Conservation (phyloP, 495 filamentous ascomycete species). For the Neohortaea acidophila region DNA sequence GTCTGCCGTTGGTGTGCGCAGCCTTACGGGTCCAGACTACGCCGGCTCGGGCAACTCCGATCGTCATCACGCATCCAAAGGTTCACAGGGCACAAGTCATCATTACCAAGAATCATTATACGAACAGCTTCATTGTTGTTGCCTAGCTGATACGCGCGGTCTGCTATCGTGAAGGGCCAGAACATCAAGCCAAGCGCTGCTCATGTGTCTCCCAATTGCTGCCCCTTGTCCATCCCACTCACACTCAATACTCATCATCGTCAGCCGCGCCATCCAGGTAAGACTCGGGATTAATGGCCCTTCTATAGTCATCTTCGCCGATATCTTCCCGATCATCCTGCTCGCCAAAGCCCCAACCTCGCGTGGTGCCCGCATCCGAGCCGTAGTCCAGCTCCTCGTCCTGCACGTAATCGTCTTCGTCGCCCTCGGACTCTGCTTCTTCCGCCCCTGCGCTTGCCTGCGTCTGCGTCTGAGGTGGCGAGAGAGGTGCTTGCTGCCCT, state of each 20-base stretch:
- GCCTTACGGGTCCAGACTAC: no score
- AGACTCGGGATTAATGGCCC: not conserved
- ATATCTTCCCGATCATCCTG: conserved; percentile 3
- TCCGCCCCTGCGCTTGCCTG: conserved; percentile 4
- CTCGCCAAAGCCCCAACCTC: conserved; percentile 3
- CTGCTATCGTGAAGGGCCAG: no score
- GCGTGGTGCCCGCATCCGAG: not conserved
- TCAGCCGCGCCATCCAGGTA: not conserved
- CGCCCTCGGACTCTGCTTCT: conserved; percentile 4
- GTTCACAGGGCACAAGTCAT: no score
- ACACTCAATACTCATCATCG: not conserved
- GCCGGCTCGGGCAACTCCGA: no score
- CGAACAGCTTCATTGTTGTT: no score
- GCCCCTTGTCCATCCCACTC: no score
- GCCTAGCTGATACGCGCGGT: no score
- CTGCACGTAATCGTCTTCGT: conserved; percentile 4
- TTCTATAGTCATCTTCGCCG: not conserved
- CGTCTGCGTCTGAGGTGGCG: conserved; percentile 4
- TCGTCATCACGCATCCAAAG: no score
- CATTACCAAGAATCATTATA: no score
- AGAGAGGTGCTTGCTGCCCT: not conserved
- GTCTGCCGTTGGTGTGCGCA: no score
- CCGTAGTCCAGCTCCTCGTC: conserved; percentile 3
- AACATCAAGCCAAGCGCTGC: no score
- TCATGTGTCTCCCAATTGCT: no score